phyloP scores from a whole-genome alignment of 495 filamentous ascomycete genomes.

The Glonium stellatum region DNA sequence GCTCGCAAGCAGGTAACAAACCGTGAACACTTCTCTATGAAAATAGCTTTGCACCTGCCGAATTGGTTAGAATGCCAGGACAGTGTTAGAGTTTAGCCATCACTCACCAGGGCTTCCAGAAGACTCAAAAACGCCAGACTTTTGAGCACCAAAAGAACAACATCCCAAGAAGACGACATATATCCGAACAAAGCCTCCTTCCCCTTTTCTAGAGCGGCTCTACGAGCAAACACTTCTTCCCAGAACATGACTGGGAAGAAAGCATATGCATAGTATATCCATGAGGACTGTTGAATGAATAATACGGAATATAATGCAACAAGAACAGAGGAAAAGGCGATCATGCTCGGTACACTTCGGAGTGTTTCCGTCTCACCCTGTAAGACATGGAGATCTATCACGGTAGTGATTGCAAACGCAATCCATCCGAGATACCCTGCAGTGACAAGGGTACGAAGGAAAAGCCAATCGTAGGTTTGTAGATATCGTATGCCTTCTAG shows the following conservation, averaged over 20 bases:
- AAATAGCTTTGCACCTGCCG: conserved; percentile 76
- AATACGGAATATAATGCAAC: conserved; percentile 72
- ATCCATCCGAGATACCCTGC: conserved; percentile 97
- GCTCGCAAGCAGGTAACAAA: conserved; percentile 65
- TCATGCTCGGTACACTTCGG: conserved; percentile 51
- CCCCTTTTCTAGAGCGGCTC: conserved; percentile 62
- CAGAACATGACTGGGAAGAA: conserved; percentile 92
- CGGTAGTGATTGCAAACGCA: conserved; percentile 84
- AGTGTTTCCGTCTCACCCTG: conserved; percentile 62
- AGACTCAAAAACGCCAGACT: conserved; percentile 59
- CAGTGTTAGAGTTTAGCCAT: neutral
- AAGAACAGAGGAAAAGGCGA: conserved; percentile 70
- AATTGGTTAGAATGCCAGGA: conserved; percentile 11
- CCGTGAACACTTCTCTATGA: conserved; percentile 76
- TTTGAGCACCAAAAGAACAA: conserved; percentile 55
- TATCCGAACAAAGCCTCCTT: conserved; percentile 61
- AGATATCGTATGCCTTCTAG: conserved; percentile 86
- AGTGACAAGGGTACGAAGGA: conserved; percentile 85
- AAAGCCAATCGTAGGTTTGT: conserved; percentile 98
- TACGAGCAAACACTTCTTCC: conserved; percentile 86
- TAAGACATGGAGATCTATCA: conserved; percentile 83
- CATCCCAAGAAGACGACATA: conserved; percentile 50
- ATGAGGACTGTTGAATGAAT: conserved; percentile 66
- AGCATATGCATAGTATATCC: conserved; percentile 86
- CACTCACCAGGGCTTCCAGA: conserved; percentile 73